phyloP scores from a whole-genome alignment of 164 flowering plant genomes.

The Taxillus chinensis region DNA sequence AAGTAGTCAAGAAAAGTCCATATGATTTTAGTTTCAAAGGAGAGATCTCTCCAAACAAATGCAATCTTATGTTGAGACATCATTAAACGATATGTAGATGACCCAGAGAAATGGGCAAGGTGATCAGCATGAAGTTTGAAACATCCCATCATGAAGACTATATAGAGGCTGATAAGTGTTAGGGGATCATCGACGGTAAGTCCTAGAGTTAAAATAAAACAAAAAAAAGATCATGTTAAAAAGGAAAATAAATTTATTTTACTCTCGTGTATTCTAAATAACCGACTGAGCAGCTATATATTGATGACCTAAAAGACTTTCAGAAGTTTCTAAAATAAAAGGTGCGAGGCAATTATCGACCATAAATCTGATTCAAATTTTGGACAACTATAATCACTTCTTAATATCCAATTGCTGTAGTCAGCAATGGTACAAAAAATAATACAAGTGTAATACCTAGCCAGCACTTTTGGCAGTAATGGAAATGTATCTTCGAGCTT shows the following conservation, averaged over 20 bases:
- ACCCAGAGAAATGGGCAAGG: not conserved
- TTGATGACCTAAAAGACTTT: not conserved
- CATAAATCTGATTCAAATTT: no score
- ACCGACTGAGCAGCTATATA: no score
- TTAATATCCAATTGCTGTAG: not conserved
- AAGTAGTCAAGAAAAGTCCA: conserved; percentile 5
- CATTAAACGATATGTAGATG: not conserved
- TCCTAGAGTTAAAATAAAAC: not conserved
- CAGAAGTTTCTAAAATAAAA: not conserved
- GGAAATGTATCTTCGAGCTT: conserved; percentile 1
- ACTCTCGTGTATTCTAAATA: not conserved
- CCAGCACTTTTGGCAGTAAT: conserved; percentile 5
- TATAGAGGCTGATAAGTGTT: not conserved
- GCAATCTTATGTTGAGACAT: conserved; percentile 1
- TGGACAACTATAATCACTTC: not conserved
- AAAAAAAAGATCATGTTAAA: not conserved
- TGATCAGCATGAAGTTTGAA: conserved; percentile 6
- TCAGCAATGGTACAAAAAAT: not conserved
- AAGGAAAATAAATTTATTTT: not conserved
- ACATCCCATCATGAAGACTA: conserved; percentile 4
- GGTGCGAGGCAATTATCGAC: not conserved
- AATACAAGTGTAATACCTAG: conserved; percentile 1
- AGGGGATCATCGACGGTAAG: not conserved
- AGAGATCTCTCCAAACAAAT: conserved; percentile 7
- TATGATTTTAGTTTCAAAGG: conserved; percentile 4